Conservation (phyloP, 257 asterid species). For the Fraxinus americana region DNA sequence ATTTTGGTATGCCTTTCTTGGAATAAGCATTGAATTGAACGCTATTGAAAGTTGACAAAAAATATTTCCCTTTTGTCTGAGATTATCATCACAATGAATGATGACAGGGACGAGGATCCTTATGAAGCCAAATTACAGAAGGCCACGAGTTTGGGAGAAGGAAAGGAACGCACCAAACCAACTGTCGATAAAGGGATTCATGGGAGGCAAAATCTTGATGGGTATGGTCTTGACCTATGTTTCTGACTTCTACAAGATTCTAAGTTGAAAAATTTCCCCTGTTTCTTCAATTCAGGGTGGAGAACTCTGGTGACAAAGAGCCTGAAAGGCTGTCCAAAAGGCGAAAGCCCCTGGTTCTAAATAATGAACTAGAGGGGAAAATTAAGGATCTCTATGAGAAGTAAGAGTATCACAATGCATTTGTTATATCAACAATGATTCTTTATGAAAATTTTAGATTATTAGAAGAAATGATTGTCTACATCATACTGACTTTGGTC, state of each 20-base stretch:
- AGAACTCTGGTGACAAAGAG: constrained; percentile 36
- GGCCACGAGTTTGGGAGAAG: constrained; percentile 35
- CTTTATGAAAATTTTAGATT: not conserved
- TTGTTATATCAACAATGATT: not conserved
- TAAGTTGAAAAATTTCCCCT: constrained; percentile 24
- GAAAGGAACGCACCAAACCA: constrained; percentile 36
- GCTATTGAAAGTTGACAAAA: constrained; percentile 13
- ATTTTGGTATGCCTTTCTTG: constrained; percentile 14
- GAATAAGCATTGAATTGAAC: constrained; percentile 10
- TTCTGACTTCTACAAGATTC: constrained; percentile 17
- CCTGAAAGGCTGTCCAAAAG: constrained; percentile 36
- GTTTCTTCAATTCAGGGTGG: constrained; percentile 49
- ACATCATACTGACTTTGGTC: constrained; percentile 17
- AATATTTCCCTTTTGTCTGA: constrained; percentile 20
- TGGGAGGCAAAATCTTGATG: constrained; percentile 37
- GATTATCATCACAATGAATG: constrained; percentile 16
- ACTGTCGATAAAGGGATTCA: constrained; percentile 26
- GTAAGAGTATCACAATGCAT: constrained; percentile 46
- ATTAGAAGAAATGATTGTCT: constrained; percentile 11
- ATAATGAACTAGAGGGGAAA: constrained; percentile 51
- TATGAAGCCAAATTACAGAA: constrained; percentile 30
- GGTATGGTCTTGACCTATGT: constrained; percentile 38
- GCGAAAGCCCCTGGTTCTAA: constrained; percentile 41
- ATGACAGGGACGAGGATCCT: constrained; percentile 40
- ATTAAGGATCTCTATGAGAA: constrained; percentile 65